Conservation (phyloP, 2,329 filamentous ascomycete genomes). For the Tolypocladium tropicale region DNA sequence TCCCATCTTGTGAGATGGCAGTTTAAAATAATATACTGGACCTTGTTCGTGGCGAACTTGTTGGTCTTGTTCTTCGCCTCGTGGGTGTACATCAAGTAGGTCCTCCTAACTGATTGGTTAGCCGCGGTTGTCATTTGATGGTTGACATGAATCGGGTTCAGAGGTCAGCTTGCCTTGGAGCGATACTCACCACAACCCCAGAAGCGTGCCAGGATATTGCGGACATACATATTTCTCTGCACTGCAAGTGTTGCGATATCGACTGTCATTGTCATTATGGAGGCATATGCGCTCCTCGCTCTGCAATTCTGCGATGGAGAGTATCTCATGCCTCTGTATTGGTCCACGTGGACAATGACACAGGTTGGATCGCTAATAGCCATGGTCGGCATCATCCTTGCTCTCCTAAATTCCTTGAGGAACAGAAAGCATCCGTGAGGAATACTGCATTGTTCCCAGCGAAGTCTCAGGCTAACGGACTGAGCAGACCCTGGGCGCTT, state of each 20-base stretch:
- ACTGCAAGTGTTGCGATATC: slow-evolving; percentile 33
- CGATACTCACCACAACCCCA: slow-evolving; percentile 18
- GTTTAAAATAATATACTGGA: slow-evolving; percentile 37
- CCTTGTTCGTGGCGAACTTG: slow-evolving; percentile 32
- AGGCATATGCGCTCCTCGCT: slow-evolving; percentile 42
- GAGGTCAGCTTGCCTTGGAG: slow-evolving; percentile 26
- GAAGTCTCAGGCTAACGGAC: not conserved
- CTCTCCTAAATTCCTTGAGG: slow-evolving; percentile 37
- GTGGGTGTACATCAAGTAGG: slow-evolving; percentile 28
- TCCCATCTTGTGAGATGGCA: slow-evolving; percentile 28
- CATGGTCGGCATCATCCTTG: slow-evolving; percentile 45
- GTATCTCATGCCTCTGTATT: slow-evolving; percentile 48
- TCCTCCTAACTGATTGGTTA: not conserved
- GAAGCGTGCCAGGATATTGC: slow-evolving; percentile 18
- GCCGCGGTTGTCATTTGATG: not conserved
- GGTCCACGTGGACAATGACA: slow-evolving; percentile 51
- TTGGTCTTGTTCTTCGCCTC: slow-evolving; percentile 33
- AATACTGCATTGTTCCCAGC: not conserved
- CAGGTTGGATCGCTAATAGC: slow-evolving; percentile 49
- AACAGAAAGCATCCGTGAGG: slow-evolving; percentile 42
- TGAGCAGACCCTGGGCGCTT: slow-evolving; percentile 41
- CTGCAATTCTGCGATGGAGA: slow-evolving; percentile 51
- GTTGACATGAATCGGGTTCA: slow-evolving; percentile 5
- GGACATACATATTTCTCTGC: slow-evolving; percentile 32
- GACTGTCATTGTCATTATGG: slow-evolving; percentile 37